Base-by-base conservation (phyloP, 768 basidiomycete species). In the Obba rivulosa region DNA sequence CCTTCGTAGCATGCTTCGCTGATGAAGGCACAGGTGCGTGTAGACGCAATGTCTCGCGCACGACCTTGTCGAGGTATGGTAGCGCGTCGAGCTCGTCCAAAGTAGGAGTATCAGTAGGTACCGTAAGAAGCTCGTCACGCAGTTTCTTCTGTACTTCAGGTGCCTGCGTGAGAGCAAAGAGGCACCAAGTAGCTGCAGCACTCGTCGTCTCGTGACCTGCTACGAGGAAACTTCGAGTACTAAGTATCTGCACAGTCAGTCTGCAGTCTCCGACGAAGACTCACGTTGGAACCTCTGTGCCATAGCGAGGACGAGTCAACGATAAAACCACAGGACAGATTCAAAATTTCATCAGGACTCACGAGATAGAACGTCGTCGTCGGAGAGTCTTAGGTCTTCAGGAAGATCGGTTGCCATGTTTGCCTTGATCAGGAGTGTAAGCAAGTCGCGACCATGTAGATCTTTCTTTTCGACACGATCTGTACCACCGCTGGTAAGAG, bases 61-160 rank as follows among this genome's bases (percentile, higher is more conserved):
- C 68, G 4, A 84, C 75, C 20, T 68, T 69, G 50, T 87, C 87
- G 14, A 90, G 77, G 56, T 84, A 86, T 0, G 80, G 75, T 3
- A 91, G 66, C 0, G 74, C 66, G 48, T 77, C 74, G 2, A 89
- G 71, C 24, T 81, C 73, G 38, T 88, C 85, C 79, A 87, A 84
- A 2, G 74, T 72, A 2, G 84, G 84, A 1, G 20, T 8, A 10
- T 49, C 48, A 0, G 52, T 53, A 8, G n/a, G 22, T 14, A 64
- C 53, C 0, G 43, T 52, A 8, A 53, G 50, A 7, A 67, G 46
- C 53, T 75, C 73, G 9, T 62, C 59, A 8, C 72, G 62, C 8
- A 75, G 61, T 45, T 61, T 60, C 16, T 56, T 56, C 48, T 75
- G 73, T 8, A 63, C 46, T 0, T 66, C 62, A 0, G 65, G 66